Evolutionary conservation across 108 stramenopile genomes (phyloP).

Genomic region (Pseudonitzschia multistriata): DNA sequence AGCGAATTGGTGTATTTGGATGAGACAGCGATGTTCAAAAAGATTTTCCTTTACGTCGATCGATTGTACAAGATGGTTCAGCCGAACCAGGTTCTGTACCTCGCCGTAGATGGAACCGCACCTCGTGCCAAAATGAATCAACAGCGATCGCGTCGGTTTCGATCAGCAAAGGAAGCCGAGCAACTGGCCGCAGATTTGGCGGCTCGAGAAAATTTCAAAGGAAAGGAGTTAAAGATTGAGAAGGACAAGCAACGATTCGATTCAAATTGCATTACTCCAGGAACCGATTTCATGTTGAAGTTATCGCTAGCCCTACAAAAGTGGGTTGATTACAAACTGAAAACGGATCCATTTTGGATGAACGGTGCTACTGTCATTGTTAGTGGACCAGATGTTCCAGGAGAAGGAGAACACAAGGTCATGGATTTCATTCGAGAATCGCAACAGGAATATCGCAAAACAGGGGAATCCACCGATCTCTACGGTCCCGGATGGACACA

Average conservation of each 20-base stretch:
- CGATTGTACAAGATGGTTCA: conserved; percentile 92
- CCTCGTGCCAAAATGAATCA: conserved; percentile 99
- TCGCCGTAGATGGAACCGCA: conserved; percentile 98
- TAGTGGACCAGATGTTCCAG: conserved; percentile 97
- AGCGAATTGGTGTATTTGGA: conserved; percentile 84
- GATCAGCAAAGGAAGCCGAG: conserved; percentile 91
- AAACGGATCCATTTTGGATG: conserved; percentile 94
- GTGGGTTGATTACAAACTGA: conserved; percentile 90
- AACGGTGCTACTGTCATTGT: conserved; percentile 86
- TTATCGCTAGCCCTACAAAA: conserved; percentile 87
- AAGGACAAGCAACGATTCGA: conserved; percentile 77
- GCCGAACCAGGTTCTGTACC: conserved; percentile 84
- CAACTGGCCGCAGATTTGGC: conserved; percentile 77
- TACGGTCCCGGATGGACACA: conserved; percentile 76
- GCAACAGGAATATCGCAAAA: conserved; percentile 42
- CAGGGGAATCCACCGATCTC: conserved; percentile 8
- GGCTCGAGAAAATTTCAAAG: conserved; percentile 59
- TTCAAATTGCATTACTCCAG: conserved; percentile 99
- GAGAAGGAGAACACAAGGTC: conserved; percentile 98
- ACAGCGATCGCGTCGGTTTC: conserved; percentile 97
- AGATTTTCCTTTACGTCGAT: conserved; percentile 95
- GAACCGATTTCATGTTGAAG: conserved; percentile 98
- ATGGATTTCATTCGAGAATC: conserved; percentile 94
- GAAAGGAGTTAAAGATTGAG: conserved; percentile 31
- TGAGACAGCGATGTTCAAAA: conserved; percentile 96